Evolutionary conservation across 805 yeast genomes (phyloP).

Genomic region (Metschnikowia amazonensis): DNA sequence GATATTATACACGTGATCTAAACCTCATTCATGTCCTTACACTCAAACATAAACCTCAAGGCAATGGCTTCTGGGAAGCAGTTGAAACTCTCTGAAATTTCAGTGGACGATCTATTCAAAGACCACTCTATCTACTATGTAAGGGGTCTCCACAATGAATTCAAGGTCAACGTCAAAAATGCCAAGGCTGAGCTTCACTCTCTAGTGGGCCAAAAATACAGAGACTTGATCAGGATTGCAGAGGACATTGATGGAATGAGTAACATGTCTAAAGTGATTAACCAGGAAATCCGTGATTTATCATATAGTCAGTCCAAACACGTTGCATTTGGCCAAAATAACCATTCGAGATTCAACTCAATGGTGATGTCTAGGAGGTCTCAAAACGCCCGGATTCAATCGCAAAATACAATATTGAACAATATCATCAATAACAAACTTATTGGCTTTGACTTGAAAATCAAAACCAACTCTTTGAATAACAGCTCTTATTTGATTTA

Average conservation of each 20-base stretch:
- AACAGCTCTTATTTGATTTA: constrained; percentile 28
- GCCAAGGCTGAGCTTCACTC: constrained; percentile 34
- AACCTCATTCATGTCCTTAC: not conserved
- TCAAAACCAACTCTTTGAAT: constrained; percentile 14
- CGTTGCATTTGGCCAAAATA: constrained; percentile 22
- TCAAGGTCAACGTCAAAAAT: constrained; percentile 22
- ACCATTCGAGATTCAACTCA: constrained; percentile 22
- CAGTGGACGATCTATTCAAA: constrained; percentile 35
- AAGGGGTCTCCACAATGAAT: constrained; percentile 28
- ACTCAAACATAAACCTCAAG: not conserved
- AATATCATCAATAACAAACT: constrained; percentile 29
- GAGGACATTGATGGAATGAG: constrained; percentile 38
- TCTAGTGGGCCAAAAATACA: constrained; percentile 38
- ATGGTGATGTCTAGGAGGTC: constrained; percentile 18
- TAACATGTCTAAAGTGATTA: constrained; percentile 20
- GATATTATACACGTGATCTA: not conserved
- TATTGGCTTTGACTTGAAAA: constrained; percentile 28
- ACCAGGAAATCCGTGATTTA: constrained; percentile 26
- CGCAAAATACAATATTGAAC: constrained; percentile 26
- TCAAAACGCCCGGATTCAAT: constrained; percentile 17
- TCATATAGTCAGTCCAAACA: constrained; percentile 31
- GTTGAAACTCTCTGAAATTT: constrained; percentile 9
- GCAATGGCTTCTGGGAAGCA: constrained; percentile 2
- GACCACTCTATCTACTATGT: constrained; percentile 31
- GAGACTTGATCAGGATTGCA: constrained; percentile 43